A percentile compares a stretch with the other conserved stretches of the same genome.
These are phyloP conservation scores for Claviceps africana DNA, from an alignment of 2,329 filamentous ascomycete species.

Conservation along the genomic window DNA sequence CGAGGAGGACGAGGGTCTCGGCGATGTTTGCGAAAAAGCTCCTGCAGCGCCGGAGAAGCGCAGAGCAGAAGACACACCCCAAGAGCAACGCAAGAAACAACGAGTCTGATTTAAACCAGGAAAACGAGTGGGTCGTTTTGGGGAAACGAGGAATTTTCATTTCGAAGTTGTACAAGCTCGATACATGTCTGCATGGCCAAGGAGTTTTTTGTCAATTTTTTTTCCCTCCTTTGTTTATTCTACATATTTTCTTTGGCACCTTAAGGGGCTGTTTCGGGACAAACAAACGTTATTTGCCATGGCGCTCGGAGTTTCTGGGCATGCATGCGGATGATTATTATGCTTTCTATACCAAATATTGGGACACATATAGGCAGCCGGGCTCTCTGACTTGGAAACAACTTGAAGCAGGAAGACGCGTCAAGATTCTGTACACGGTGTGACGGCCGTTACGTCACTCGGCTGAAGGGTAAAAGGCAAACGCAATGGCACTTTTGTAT, in stretches of 20 bases:
- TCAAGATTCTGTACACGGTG: not conserved
- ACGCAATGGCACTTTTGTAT: not conserved
- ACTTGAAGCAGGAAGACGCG: not conserved
- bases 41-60: constrained; percentile 6
- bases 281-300: not conserved
- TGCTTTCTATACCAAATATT: not conserved
- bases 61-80: constrained; percentile 10
- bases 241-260: not conserved
- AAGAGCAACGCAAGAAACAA: constrained; percentile 16
- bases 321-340: not conserved
- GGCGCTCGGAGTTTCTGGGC: not conserved
- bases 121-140: not conserved
- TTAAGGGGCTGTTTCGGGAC: not conserved
- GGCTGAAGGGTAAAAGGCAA: not conserved
- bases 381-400: not conserved
- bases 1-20: constrained; percentile 28
- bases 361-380: not conserved
- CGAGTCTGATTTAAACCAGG: constrained; percentile 13
- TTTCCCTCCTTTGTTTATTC: not conserved
- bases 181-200: not conserved
- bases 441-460: not conserved
- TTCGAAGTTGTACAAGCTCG: not conserved
- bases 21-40: constrained; percentile 22
- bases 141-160: not conserved
- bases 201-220: constrained; percentile 3